Base-by-base conservation (phyloP, 2,329 filamentous ascomycete species). In the Xylariomycetidae sp. region DNA sequence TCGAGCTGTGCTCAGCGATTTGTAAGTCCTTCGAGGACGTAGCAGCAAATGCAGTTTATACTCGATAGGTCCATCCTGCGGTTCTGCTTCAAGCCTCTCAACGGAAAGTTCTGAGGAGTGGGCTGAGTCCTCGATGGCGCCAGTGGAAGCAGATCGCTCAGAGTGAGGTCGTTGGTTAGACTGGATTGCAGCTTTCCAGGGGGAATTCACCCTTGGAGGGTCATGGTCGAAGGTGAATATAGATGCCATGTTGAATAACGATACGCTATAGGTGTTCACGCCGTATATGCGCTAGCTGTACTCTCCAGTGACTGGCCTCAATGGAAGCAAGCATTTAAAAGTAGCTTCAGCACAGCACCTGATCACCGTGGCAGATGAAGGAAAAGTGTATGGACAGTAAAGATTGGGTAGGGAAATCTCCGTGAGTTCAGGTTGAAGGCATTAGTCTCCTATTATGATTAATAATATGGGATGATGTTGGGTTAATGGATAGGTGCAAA, bases 141-240 rank as follows among this genome's bases (percentile, higher is more conserved):
- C 60, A 49, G 46, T 62, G 48, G 37, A 61, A 46, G 39, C 60
- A 56, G 46, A 51, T 25, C 48, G 44, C 34, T 49, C 46, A 26
- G 37, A 36, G 15, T 36, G 46, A 17, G 53, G 44, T 34, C 54
- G 60, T 31, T 55, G 62, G 34, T 57, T 59, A 17, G 63, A 45
- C 25, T 67, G 66, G 25, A 69, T 65, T 1, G 80, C 73, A 9
- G 70, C 77, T 32, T 83, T 74, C 92, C 92, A 98, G 12, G 92
- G 92, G 13, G 90, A 97, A 11, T 85, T 83, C 22, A 97, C 88
- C 58, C 86, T 72, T 2, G 87, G 86, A 28, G 88, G 87, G 45
- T 95, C 84, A 3, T 87, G 81, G 42, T 96, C 88, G 57, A 86
- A 98, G 0, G 90, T 96, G 58, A 98, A 98, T 48, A 98, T 87